These are phyloP conservation scores for Tetradesmus lagerheimii DNA, from an alignment of 139 green algal genomes.

Conservation along the genomic window DNA sequence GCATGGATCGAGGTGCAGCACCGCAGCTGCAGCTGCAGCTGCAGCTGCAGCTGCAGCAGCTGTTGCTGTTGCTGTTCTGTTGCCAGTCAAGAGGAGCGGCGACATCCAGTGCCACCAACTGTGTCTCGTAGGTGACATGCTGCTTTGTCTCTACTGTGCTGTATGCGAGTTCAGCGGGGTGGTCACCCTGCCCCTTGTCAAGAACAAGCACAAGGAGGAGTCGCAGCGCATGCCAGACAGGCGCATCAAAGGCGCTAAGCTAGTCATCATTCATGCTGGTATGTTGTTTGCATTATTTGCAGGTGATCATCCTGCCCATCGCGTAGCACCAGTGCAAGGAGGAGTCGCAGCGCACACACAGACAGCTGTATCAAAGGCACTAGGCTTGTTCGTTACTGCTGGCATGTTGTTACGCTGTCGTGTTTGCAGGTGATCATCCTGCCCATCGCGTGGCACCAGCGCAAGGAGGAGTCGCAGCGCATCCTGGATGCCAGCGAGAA, in stretches of 20 bases:
- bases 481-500: constrained; percentile 28
- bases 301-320: constrained; percentile 51
- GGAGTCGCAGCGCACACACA: background rate
- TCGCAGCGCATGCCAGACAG: constrained; percentile 7
- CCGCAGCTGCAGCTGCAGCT: background rate
- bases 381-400: background rate
- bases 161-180: no score
- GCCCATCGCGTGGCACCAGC: constrained; percentile 50
- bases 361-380: no score
- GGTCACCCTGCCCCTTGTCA: constrained; percentile 44
- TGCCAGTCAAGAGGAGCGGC: no score
- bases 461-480: constrained; percentile 27
- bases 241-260: no score
- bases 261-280: no score
- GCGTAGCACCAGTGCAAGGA: constrained; percentile 46
- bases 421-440: constrained; percentile 52
- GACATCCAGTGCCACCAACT: no score
- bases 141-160: background rate
- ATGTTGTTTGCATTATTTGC: background rate
- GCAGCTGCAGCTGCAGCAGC: background rate
- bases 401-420: background rate
- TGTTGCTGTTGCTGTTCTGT: background rate
- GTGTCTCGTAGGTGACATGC: no score
- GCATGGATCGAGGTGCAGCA: no score
- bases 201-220: constrained; percentile 47